These are phyloP conservation scores for Pythium phragmiticola DNA, from an alignment of 352 stramenopile genomes.

Conservation along the genomic window DNA sequence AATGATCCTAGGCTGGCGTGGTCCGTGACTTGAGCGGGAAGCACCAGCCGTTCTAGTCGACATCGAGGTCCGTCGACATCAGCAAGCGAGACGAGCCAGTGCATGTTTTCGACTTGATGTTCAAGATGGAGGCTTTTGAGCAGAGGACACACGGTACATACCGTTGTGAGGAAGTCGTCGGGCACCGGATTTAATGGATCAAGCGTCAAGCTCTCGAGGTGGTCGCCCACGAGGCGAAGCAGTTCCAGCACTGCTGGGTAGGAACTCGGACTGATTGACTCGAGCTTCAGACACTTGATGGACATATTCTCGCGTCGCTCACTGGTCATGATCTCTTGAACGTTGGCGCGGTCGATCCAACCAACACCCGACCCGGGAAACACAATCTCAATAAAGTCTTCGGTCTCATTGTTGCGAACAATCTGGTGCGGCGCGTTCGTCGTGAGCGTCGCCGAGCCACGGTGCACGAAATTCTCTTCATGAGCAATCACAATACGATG, in stretches of 20 bases:
- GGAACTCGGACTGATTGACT: background rate
- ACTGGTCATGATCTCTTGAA: background rate
- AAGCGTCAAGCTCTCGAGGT: background rate
- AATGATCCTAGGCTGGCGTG: too few species aligned
- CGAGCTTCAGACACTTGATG: too few species aligned
- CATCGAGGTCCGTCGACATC: too few species aligned
- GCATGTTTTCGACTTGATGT: background rate
- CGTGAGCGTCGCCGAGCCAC: background rate
- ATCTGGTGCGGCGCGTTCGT: background rate
- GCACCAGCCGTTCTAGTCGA: too few species aligned
- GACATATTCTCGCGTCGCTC: background rate
- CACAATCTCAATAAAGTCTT: constrained; percentile 8
- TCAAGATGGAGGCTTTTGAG: background rate
- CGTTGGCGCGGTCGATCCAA: background rate
- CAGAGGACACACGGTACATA: background rate
- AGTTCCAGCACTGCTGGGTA: background rate
- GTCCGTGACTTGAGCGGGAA: too few species aligned
- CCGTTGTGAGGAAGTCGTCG: background rate
- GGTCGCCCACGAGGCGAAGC: background rate
- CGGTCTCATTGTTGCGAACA: background rate
- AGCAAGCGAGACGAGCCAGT: too few species aligned
- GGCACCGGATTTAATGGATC: background rate
- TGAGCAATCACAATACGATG: constrained; percentile 1
- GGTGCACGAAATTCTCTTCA: background rate
- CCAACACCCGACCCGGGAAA: background rate